Evolutionary conservation across 805 yeast species (phyloP).

Genomic region (Kuraishia ogatae): DNA sequence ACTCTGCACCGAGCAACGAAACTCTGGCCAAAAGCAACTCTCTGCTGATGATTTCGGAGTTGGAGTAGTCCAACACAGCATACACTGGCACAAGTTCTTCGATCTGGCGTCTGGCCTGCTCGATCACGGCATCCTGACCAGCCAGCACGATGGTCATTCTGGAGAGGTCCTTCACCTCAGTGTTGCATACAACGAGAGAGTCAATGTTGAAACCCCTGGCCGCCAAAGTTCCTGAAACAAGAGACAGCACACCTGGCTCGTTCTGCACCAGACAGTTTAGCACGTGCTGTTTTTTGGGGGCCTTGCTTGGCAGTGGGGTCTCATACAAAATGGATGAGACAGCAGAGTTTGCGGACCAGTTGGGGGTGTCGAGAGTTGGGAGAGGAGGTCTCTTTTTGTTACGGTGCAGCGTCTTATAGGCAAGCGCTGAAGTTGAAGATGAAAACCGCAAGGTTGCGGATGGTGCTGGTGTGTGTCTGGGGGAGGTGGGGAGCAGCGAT

Average conservation of each 20-base stretch:
- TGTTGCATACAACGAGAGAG: constrained; percentile 91
- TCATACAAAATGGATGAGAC: constrained; percentile 93
- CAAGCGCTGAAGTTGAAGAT: constrained; percentile 87
- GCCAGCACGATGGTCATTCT: constrained; percentile 94
- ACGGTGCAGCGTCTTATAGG: constrained; percentile 86
- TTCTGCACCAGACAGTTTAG: constrained; percentile 95
- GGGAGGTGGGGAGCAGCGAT: background rate
- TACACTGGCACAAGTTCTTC: constrained; percentile 98
- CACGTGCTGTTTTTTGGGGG: constrained; percentile 76
- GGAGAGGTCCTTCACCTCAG: constrained; percentile 90
- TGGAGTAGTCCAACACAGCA: constrained; percentile 91
- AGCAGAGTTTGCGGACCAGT: constrained; percentile 94
- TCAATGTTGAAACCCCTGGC: constrained; percentile 98
- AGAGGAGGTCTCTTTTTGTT: constrained; percentile 81
- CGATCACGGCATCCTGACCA: constrained; percentile 94
- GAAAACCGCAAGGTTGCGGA: constrained; percentile 15
- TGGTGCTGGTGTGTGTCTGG: background rate
- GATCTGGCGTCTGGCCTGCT: constrained; percentile 96
- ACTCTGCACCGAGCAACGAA: constrained; percentile 94
- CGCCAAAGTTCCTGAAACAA: constrained; percentile 91
- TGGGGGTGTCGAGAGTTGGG: constrained; percentile 89
- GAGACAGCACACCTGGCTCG: constrained; percentile 95
- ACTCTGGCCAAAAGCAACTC: constrained; percentile 89
- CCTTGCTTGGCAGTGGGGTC: constrained; percentile 58
- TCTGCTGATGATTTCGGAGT: constrained; percentile 82